Percentiles rank a stretch among this genome's conserved stretches.
These are phyloP conservation scores for Xylaria grammica DNA, from an alignment of 495 filamentous ascomycete genomes.

Conservation along the genomic window DNA sequence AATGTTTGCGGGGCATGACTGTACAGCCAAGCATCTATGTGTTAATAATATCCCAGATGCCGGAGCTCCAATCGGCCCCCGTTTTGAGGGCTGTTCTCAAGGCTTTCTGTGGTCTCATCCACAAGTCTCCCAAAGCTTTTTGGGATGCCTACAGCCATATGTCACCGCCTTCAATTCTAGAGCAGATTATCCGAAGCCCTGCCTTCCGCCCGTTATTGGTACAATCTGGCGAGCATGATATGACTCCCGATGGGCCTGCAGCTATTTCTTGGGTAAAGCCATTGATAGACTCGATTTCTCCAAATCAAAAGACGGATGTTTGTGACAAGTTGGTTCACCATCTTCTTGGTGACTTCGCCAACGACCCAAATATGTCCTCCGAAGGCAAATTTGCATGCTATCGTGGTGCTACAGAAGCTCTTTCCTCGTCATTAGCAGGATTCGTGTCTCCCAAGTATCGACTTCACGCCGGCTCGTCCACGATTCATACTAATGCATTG, in stretches of 20 bases:
- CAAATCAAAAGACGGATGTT: conserved; percentile 70
- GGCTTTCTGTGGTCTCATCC: conserved; percentile 68
- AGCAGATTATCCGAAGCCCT: conserved; percentile 75
- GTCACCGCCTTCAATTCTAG: conserved; percentile 72
- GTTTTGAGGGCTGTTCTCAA: conserved; percentile 67
- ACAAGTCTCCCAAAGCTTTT: conserved; percentile 75
- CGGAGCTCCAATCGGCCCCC: conserved; percentile 56
- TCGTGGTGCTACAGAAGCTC: conserved; percentile 51
- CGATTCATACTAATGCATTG: conserved; percentile 58
- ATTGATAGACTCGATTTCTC: conserved; percentile 76
- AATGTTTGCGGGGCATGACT: conserved; percentile 78
- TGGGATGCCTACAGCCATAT: conserved; percentile 86
- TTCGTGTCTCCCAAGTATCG: conserved; percentile 45
- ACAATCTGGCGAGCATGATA: conserved; percentile 59
- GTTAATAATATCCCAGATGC: conserved; percentile 76
- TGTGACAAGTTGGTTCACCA: conserved; percentile 73
- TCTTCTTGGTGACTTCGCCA: conserved; percentile 70
- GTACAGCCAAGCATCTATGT: conserved; percentile 71
- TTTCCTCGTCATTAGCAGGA: conserved; percentile 51
- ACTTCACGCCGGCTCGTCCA: conserved; percentile 51
- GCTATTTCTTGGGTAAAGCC: conserved; percentile 71
- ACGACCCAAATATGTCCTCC: conserved; percentile 38
- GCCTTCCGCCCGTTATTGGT: conserved; percentile 66
- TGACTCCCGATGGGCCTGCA: conserved; percentile 59
- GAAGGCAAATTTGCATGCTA: conserved; percentile 50